Evolutionary conservation across 768 basidiomycete species (phyloP).

Genomic region (Agrocybe praecox): DNA sequence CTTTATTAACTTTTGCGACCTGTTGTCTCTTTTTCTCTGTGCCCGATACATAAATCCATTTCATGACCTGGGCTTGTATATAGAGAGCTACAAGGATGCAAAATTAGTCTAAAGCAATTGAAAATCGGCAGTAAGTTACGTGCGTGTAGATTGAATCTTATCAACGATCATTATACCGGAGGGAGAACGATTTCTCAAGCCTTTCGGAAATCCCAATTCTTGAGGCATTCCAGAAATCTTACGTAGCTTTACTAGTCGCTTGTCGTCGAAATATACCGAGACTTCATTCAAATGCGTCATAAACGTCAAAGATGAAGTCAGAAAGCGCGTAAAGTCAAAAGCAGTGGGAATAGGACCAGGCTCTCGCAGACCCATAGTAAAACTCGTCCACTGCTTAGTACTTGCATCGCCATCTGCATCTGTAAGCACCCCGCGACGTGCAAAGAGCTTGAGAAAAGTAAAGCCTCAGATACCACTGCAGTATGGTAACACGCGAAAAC

Average conservation of each 20-base stretch:
- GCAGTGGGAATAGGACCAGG: slow-evolving; percentile 76
- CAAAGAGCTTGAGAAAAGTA: slow-evolving; percentile 65
- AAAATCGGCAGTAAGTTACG: slow-evolving; percentile 18
- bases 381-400: slow-evolving; percentile 74
- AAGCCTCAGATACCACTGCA: neutral
- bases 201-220: slow-evolving; percentile 53
- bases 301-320: slow-evolving; percentile 91
- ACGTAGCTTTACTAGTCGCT: slow-evolving; percentile 64
- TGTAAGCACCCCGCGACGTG: slow-evolving; percentile 72
- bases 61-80: slow-evolving; percentile 82
- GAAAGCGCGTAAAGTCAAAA: slow-evolving; percentile 88
- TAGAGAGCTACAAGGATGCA: slow-evolving; percentile 53
- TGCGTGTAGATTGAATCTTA: slow-evolving; percentile 65
- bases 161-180: slow-evolving; percentile 70
- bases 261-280: slow-evolving; percentile 81
- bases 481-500: neutral
- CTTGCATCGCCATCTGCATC: slow-evolving; percentile 26
- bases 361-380: slow-evolving; percentile 88
- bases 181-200: slow-evolving; percentile 57
- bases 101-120: slow-evolving; percentile 7
- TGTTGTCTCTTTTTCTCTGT: slow-evolving; percentile 53
- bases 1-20: slow-evolving; percentile 33
- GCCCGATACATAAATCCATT: slow-evolving; percentile 72
- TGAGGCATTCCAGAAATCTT: slow-evolving; percentile 62
- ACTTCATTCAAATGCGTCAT: slow-evolving; percentile 80